Base-by-base conservation (phyloP, 1,139 yeast species). In the Suhomyces terraborum region DNA sequence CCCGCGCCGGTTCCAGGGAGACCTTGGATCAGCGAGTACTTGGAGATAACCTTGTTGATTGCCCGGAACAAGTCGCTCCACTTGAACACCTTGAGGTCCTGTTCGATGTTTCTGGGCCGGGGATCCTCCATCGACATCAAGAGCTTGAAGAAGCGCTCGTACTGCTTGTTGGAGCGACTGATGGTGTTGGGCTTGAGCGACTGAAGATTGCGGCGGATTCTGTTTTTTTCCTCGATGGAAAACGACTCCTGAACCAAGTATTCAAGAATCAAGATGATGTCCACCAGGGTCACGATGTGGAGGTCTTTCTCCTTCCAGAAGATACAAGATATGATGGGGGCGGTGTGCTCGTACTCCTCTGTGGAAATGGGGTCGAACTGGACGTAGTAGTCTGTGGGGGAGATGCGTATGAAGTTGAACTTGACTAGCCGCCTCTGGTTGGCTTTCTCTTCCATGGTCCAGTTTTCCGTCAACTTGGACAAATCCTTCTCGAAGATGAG, bases 31-130 rank as follows among this genome's bases (percentile, higher is more conserved):
- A 41, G 56, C 12, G 73, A 65, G 54, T 83, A 84, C 58, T 83
- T 83, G 33, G 82, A 69, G 36, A 82, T 68, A n/a, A 83, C 84
- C 53, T 80, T 82, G 30, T 67, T 63, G 38, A 83, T 58, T 0
- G 89, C 89, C 31, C 63, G 67, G 28, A 67, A 72, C 26, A 83
- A 62, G 40, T 73, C 72, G 17, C 62, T 53, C 89, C 89, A 83
- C 26, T 69, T 68, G 52, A 83, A 80, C 4, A 83, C 88, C 55
- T 83, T 83, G 47, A 83, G 78, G 55, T 83, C 87, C 56, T 84
- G 84, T 53, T 82, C 88, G 41, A 84, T 84, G 53, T 82, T 82
- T 31, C 89, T 64, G 4, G 89, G 89, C 49, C 82, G 70, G 2
- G 91, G 89, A 39, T 74, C 73, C 26, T 77, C 78, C 69, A 79